phyloP scores from a whole-genome alignment of 176 grass and related monocot genomes.

The Dendrocalamus sinicus region DNA sequence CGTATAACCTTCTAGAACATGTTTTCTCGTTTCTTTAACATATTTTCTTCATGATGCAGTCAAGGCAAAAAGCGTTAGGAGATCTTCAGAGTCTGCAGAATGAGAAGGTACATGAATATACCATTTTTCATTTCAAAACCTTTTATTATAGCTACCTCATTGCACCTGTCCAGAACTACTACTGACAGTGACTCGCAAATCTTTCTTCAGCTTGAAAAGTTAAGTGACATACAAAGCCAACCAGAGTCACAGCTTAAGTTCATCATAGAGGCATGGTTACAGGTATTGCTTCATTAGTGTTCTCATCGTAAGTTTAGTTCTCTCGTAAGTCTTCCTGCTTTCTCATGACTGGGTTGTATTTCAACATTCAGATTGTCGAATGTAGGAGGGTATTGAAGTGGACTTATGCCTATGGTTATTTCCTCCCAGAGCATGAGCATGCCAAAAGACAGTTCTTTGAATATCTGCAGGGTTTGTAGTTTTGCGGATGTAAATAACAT shows the following conservation, averaged over 20 bases:
- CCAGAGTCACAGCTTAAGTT: constrained; percentile 99
- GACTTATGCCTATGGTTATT: constrained; percentile 98
- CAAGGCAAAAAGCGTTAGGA: constrained; percentile 89
- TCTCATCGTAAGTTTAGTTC: not conserved
- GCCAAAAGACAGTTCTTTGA: constrained; percentile 98
- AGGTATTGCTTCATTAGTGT: constrained; percentile 60
- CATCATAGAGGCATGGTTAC: constrained; percentile 97
- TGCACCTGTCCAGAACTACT: constrained; percentile 31
- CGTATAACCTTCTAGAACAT: constrained; percentile 1
- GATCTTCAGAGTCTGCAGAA: constrained; percentile 89
- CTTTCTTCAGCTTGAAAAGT: constrained; percentile 85
- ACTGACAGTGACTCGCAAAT: constrained; percentile 23
- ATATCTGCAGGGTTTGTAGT: constrained; percentile 90
- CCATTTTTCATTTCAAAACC: constrained; percentile 7
- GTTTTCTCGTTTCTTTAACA: constrained; percentile 31
- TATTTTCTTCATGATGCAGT: constrained; percentile 58
- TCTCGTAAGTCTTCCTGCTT: constrained; percentile 10
- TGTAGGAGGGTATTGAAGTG: constrained; percentile 99
- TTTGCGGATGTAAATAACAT: constrained; percentile 22
- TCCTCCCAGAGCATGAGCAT: constrained; percentile 90
- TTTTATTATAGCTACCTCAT: constrained; percentile 3
- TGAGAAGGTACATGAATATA: constrained; percentile 74
- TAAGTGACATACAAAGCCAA: constrained; percentile 96
- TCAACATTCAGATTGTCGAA: constrained; percentile 84
- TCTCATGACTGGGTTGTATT: constrained; percentile 22